phyloP scores from a whole-genome alignment of 345 rosid species.

The Populus tremula region DNA sequence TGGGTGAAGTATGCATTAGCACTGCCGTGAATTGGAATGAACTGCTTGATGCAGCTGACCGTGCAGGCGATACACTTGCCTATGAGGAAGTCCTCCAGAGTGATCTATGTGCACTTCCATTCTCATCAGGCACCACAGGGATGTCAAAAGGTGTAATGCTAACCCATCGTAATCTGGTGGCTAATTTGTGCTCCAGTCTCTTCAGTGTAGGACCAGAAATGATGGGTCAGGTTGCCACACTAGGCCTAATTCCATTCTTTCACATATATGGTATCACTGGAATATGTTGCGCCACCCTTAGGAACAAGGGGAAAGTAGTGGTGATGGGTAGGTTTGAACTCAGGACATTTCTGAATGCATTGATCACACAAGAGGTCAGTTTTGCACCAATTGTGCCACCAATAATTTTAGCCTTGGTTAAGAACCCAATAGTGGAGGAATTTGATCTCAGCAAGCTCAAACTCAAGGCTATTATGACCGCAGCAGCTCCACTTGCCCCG shows the following conservation, averaged over 20 bases:
- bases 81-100: slow-evolving; percentile 45
- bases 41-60: slow-evolving; percentile 75
- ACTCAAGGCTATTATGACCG: slow-evolving; percentile 77
- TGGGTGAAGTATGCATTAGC: slow-evolving; percentile 50
- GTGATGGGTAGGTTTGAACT: slow-evolving; percentile 71
- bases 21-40: slow-evolving; percentile 66
- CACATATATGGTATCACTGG: slow-evolving; percentile 89
- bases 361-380: slow-evolving; percentile 66
- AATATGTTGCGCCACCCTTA: slow-evolving; percentile 76
- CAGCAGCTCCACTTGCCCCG: slow-evolving; percentile 89
- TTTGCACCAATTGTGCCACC: slow-evolving; percentile 96
- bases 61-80: slow-evolving; percentile 27
- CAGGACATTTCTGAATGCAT: slow-evolving; percentile 60
- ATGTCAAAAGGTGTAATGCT: slow-evolving; percentile 88
- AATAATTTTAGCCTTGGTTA: slow-evolving; percentile 67
- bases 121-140: slow-evolving; percentile 98
- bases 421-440: slow-evolving; percentile 79
- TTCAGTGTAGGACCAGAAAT: slow-evolving; percentile 66
- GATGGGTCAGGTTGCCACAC: slow-evolving; percentile 64
- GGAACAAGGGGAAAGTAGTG: slow-evolving; percentile 91
- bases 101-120: slow-evolving; percentile 91
- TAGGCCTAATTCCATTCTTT: slow-evolving; percentile 86
- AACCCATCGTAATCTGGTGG: slow-evolving; percentile 75
- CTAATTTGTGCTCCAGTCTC: slow-evolving; percentile 81
- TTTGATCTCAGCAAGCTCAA: slow-evolving; percentile 79